Base-by-base conservation (phyloP, 257 asterid species). In the Plantago elongata region DNA sequence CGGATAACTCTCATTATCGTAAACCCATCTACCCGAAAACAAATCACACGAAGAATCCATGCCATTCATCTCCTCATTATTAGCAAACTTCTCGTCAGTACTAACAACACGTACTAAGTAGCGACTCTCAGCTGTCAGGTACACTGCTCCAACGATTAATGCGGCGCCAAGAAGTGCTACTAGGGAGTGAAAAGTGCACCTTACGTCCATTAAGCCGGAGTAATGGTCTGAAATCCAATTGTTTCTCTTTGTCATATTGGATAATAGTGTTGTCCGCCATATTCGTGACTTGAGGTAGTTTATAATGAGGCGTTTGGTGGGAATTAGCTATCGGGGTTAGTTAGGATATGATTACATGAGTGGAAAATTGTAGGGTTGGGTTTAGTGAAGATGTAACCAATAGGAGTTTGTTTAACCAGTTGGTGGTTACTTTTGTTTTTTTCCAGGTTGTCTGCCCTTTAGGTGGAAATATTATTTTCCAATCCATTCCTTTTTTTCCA, bases 1-100 rank as follows among this genome's bases (percentile, higher is more conserved):
- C 13, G 98, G 96, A 45, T 83, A 74, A 0, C 94, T 80, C 67
- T 61, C 70, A 54, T 84, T 79, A 64, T 91, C 96, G 9, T 57
- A 86, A 59, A 88, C 87, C 96, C 98, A 91, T 73, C 69, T 77
- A n/a, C 98, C 98, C 0, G 89, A 82, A 74, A 82, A 86, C 74
- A 84, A 65, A 66, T 91, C 90, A 60, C 98, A 90, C 57, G 57
- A 0, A 7, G 58, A 44, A 37, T 47, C 13, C 10, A 30, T 51
- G 5, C 12, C 51, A 44, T 17, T 27, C 27, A 13, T 29, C 11
- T 38, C 48, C 2, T 58, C 51, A 58, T 15, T 9, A 50, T 50
- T 22, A 50, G 30, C 44, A 18, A 59, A 9, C 8, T 62, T 54
- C 52, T 45, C 45, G 45, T 45, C 49, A 55, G 45, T 13, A 4